Evolutionary conservation across 495 filamentous ascomycete genomes (phyloP).

Genomic region (Copromyces sp.): DNA sequence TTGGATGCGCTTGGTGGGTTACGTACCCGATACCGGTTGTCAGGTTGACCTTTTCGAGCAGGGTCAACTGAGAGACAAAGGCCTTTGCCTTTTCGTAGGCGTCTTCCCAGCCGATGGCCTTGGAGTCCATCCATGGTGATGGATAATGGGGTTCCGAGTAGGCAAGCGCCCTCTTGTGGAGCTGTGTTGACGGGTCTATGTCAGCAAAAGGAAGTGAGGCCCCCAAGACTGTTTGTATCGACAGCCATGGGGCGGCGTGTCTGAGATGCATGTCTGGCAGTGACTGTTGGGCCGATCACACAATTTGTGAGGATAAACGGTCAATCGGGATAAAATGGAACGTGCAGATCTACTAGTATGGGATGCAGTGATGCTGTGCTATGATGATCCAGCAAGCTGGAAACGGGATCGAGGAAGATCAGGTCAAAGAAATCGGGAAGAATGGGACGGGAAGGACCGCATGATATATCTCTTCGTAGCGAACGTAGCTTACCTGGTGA

Average conservation of each 20-base stretch:
- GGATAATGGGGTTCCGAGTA: constrained; percentile 59
- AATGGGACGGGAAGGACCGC: background rate
- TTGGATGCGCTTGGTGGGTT: background rate
- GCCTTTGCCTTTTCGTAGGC: constrained; percentile 66
- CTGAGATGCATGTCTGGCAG: constrained; percentile 14
- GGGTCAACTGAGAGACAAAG: constrained; percentile 74
- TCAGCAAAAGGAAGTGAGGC: constrained; percentile 12
- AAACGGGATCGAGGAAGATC: background rate
- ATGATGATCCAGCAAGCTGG: background rate
- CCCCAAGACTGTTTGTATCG: background rate
- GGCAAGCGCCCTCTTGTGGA: constrained; percentile 17
- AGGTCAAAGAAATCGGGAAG: background rate
- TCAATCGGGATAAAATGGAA: constrained; percentile 9
- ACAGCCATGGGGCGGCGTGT: constrained; percentile 13
- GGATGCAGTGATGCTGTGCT: background rate
- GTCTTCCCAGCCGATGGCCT: constrained; percentile 63
- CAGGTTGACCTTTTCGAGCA: constrained; percentile 86
- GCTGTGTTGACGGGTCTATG: constrained; percentile 10
- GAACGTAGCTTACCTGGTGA: constrained; percentile 4
- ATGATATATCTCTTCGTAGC: background rate
- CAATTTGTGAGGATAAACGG: constrained; percentile 1
- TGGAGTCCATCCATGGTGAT: constrained; percentile 67
- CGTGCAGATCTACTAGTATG: constrained; percentile 2
- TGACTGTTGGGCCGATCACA: constrained; percentile 2
- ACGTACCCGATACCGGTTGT: constrained; percentile 75